Evolutionary conservation across 2,329 filamentous ascomycete genomes (phyloP).

Genomic region (Dothidotthia symphoricarpi): DNA sequence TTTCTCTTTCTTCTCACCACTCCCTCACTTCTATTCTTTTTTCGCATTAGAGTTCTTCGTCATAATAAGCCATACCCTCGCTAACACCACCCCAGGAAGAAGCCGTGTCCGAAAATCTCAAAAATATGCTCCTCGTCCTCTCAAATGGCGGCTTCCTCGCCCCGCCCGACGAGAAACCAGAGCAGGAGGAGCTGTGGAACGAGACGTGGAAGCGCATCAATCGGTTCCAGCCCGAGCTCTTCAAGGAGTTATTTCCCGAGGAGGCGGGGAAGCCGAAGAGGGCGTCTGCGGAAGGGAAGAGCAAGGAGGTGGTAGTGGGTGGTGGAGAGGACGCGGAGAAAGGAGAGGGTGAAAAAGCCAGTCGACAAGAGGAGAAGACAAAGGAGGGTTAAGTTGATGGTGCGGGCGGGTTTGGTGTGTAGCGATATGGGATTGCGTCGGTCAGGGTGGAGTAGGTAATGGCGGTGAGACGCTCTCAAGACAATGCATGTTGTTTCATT

Average conservation of each 20-base stretch:
- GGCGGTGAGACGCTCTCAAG: no score
- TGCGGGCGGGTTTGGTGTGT: no score
- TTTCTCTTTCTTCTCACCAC: slow-evolving; percentile 1
- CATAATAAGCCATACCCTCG: no score
- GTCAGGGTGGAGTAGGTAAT: no score
- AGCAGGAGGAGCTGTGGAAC: slow-evolving; percentile 57
- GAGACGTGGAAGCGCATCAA: slow-evolving; percentile 62
- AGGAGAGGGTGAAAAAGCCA: slow-evolving; percentile 3
- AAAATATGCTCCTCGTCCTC: slow-evolving; percentile 96
- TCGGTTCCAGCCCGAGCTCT: slow-evolving; percentile 59
- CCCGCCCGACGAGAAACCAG: slow-evolving; percentile 57
- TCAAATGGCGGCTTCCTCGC: slow-evolving; percentile 81
- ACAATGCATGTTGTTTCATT: no score
- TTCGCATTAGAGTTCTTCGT: no score
- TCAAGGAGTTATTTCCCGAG: slow-evolving; percentile 59
- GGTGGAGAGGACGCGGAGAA: slow-evolving; percentile 1
- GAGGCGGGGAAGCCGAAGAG: slow-evolving; percentile 36
- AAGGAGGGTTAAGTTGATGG: slow-evolving; percentile 3
- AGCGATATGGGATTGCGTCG: no score
- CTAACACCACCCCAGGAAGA: slow-evolving; percentile 64
- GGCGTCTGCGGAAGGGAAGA: slow-evolving; percentile 16
- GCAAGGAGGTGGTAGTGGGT: slow-evolving; percentile 13
- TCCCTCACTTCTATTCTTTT: no score
- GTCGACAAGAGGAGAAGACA: slow-evolving; percentile 2
- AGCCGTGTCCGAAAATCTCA: slow-evolving; percentile 89